phyloP scores from a whole-genome alignment of 441 rosid genomes.

The Capsella rubella region DNA sequence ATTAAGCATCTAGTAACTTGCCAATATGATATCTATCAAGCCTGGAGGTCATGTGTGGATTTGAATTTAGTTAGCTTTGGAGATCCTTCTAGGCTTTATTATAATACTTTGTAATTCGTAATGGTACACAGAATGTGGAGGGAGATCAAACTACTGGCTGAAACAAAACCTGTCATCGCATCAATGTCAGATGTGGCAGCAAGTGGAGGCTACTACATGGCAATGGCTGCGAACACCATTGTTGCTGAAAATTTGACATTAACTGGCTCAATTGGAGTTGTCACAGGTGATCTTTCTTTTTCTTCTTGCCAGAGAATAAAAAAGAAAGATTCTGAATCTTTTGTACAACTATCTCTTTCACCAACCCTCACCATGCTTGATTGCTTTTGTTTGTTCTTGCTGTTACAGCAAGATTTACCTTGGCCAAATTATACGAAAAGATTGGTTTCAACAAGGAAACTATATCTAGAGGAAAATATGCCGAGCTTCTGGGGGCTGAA shows the following conservation, averaged over 20 bases:
- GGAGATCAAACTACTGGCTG: conserved; percentile 88
- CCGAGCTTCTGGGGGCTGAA: conserved; percentile 93
- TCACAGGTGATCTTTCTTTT: conserved; percentile 65
- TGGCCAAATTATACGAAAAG: conserved; percentile 86
- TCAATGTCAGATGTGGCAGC: conserved; percentile 99
- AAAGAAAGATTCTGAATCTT: background rate
- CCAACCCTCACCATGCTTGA: background rate
- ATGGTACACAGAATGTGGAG: conserved; percentile 88
- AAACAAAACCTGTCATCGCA: conserved; percentile 85
- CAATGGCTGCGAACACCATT: conserved; percentile 85
- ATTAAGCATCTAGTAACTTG: conserved; percentile 6
- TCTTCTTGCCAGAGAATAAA: conserved; percentile 17
- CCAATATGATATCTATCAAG: conserved; percentile 2
- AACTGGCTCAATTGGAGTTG: conserved; percentile 97
- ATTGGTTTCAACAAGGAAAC: conserved; percentile 94
- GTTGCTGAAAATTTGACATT: conserved; percentile 88
- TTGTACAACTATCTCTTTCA: conserved; percentile 23
- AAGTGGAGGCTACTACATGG: conserved; percentile 99
- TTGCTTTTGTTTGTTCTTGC: conserved; percentile 26
- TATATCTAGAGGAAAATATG: conserved; percentile 91
- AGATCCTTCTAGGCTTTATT: conserved; percentile 12
- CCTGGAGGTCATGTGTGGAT: conserved; percentile 8
- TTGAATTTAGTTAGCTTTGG: conserved; percentile 8
- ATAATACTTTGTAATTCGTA: conserved; percentile 35
- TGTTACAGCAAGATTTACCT: conserved; percentile 76